Conservation (phyloP, 2,329 filamentous ascomycete species). For the Hypoxylon sp. region DNA sequence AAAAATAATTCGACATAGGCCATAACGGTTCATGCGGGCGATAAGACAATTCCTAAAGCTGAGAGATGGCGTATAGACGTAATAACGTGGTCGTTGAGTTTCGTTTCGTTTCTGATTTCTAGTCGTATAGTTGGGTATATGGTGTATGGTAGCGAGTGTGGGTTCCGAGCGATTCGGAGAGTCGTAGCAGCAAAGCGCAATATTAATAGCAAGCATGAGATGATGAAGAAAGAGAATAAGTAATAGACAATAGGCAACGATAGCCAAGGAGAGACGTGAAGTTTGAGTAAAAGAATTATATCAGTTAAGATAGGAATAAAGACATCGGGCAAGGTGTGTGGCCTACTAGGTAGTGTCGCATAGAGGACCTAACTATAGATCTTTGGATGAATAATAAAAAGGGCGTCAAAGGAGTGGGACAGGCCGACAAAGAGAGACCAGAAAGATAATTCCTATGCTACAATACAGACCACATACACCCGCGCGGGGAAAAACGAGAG, state of each 20-base stretch:
- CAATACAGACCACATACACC: conserved; percentile 44
- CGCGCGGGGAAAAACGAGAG: conserved; percentile 42
- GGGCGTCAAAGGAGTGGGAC: conserved; percentile 36
- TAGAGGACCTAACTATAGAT: conserved; percentile 38
- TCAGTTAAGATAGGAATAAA: conserved; percentile 34
- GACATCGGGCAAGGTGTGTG: conserved; percentile 38
- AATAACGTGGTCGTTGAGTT: conserved; percentile 11
- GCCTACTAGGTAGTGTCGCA: conserved; percentile 41
- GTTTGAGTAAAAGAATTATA: conserved; percentile 41
- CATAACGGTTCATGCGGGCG: conserved; percentile 41
- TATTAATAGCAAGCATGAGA: conserved; percentile 33
- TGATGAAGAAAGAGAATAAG: conserved; percentile 30
- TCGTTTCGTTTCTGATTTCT: conserved; percentile 36
- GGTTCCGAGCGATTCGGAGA: conserved; percentile 34
- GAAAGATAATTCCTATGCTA: conserved; percentile 42
- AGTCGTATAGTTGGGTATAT: conserved; percentile 24
- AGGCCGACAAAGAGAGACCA: conserved; percentile 41
- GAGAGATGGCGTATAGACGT: conserved; percentile 18
- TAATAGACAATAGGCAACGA: conserved; percentile 36
- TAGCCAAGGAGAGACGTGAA: conserved; percentile 40
- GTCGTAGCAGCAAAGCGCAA: conserved; percentile 30
- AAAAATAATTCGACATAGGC: conserved; percentile 38
- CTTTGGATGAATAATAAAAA: conserved; percentile 41
- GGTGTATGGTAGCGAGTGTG: conserved; percentile 33
- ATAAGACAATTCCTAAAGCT: conserved; percentile 20